Conservation (phyloP, 345 rosid genomes). For the Aethionema arabicum region DNA sequence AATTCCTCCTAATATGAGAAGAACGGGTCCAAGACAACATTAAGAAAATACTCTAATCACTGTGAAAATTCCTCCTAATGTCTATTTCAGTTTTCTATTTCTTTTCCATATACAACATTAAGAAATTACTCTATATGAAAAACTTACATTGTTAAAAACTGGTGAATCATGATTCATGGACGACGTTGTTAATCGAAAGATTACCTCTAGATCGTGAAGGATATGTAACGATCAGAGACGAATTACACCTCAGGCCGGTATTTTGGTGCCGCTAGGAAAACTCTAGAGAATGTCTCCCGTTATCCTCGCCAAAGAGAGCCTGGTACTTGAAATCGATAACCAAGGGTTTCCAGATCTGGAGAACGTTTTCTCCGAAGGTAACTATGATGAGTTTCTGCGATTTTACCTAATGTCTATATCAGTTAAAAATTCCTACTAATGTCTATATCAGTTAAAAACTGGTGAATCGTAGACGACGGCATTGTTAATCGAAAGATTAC, state of each 20-base stretch:
- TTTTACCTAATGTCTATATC: too few relatives aligned
- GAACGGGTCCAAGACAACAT: too few relatives aligned
- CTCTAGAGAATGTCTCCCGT: constrained; percentile 30
- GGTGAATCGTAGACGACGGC: constrained; percentile 38
- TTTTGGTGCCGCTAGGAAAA: too few relatives aligned
- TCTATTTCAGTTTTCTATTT: too few relatives aligned
- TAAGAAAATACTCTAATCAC: too few relatives aligned
- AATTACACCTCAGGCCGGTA: constrained; percentile 34
- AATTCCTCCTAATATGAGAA: too few relatives aligned
- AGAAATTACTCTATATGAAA: too few relatives aligned
- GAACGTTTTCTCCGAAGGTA: constrained; percentile 43
- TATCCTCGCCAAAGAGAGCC: constrained; percentile 38
- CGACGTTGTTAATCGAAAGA: constrained; percentile 36
- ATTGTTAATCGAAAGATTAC: constrained; percentile 28
- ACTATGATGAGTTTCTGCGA: constrained; percentile 25
- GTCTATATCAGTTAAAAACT: constrained; percentile 20
- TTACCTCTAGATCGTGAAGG: constrained; percentile 7
- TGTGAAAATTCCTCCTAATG: too few relatives aligned
- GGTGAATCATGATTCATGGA: too few relatives aligned
- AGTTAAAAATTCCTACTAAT: too few relatives aligned
- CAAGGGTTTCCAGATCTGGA: constrained; percentile 35
- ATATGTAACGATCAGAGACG: constrained; percentile 30
- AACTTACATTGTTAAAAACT: too few relatives aligned
- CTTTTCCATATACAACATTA: too few relatives aligned
- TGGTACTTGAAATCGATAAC: constrained; percentile 38